Conservation (phyloP, 306 rosid species). For the Dalbergia cochinchinensis region DNA sequence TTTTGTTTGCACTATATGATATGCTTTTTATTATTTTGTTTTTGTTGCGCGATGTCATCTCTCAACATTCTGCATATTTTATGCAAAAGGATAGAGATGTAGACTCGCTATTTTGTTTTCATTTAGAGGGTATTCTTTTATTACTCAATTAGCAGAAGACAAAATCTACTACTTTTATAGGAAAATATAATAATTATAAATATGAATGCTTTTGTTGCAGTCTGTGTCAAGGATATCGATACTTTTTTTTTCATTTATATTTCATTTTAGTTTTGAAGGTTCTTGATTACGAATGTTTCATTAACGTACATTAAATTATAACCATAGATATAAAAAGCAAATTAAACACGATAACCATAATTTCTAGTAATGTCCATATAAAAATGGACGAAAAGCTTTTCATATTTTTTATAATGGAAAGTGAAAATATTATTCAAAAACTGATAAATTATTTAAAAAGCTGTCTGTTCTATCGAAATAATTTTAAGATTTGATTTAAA, state of each 20-base stretch:
- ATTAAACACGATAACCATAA: background rate
- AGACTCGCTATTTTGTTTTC: background rate
- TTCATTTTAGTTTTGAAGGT: slow-evolving; percentile 4
- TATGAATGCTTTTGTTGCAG: background rate
- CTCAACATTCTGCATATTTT: slow-evolving; percentile 10
- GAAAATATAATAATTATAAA: background rate
- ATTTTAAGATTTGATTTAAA: background rate
- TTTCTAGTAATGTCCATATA: slow-evolving; percentile 9
- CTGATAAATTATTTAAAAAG: too few species aligned
- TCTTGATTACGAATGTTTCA: background rate
- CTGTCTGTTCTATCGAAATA: too few species aligned
- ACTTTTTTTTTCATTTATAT: background rate
- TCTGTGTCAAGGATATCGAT: background rate
- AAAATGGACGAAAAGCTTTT: too few species aligned
- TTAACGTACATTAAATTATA: background rate
- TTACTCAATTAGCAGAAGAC: background rate
- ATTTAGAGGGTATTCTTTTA: background rate
- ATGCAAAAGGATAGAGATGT: slow-evolving; percentile 9
- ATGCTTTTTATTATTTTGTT: background rate
- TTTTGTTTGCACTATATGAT: background rate
- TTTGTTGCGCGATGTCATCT: slow-evolving; percentile 8
- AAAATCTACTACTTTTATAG: background rate
- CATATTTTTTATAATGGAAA: background rate
- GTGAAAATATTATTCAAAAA: too few species aligned
- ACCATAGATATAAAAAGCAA: background rate